A percentile compares a stretch with the other conserved stretches of the same genome.
Evolutionary conservation across 768 basidiomycete species (phyloP).

Genomic region (Filobasidium floriforme): DNA sequence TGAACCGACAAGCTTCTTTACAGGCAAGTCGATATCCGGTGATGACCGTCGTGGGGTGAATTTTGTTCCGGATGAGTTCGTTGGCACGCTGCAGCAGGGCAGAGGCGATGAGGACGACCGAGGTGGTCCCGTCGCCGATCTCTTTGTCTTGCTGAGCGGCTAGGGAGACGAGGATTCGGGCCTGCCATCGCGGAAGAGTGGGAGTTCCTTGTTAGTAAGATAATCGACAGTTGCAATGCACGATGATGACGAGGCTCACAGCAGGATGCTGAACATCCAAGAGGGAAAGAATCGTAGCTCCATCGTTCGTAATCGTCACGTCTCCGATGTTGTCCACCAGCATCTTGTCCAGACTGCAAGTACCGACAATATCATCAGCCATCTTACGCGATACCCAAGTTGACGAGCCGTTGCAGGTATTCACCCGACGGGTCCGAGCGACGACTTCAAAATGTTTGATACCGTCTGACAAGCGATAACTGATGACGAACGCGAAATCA

Average conservation of each 20-base stretch:
- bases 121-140: constrained; percentile 98
- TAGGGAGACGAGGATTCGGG: constrained; percentile 89
- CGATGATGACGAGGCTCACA: constrained; percentile 47
- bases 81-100: constrained; percentile 92
- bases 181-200: constrained; percentile 25
- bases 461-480: constrained; percentile 93
- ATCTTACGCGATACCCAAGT: background rate
- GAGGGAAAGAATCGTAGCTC: constrained; percentile 93
- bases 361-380: background rate
- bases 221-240: background rate
- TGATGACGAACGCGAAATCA: constrained; percentile 41
- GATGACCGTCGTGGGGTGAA: constrained; percentile 98
- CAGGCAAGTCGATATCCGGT: constrained; percentile 96
- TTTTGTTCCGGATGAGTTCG: constrained; percentile 94
- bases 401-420: constrained; percentile 46
- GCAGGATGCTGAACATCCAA: constrained; percentile 94
- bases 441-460: constrained; percentile 95
- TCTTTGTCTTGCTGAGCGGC: constrained; percentile 99
- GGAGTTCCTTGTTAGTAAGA: background rate
- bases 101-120: constrained; percentile 96
- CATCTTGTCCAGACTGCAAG: constrained; percentile 50
- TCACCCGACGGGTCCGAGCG: constrained; percentile 84
- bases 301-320: constrained; percentile 99
- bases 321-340: constrained; percentile 97
- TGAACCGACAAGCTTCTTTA: constrained; percentile 91